phyloP scores from a whole-genome alignment of 495 filamentous ascomycete species.

The Cercophora scortea region DNA sequence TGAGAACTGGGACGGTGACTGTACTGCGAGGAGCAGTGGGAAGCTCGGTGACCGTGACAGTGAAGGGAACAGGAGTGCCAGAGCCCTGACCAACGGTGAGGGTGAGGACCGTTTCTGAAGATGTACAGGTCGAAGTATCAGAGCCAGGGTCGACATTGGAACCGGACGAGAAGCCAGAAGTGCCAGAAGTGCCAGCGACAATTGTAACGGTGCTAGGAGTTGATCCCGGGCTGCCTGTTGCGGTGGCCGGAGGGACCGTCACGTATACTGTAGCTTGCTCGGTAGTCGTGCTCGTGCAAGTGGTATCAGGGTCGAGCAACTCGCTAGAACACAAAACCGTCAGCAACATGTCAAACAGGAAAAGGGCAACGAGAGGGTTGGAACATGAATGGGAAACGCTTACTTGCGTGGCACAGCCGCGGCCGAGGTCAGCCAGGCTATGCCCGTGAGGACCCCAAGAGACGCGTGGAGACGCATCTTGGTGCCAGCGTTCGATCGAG shows the following conservation, averaged over 20 bases:
- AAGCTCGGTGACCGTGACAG: constrained; percentile 9
- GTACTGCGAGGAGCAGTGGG: constrained; percentile 1
- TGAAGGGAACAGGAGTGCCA: constrained; percentile 2
- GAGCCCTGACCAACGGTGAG: not conserved
- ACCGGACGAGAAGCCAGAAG: not conserved
- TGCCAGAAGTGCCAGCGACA: not conserved
- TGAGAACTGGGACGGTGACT: constrained; percentile 15
- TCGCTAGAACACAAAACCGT: constrained; percentile 2
- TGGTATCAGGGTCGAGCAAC: constrained; percentile 5
- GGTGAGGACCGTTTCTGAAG: not conserved
- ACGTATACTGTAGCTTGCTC: constrained; percentile 27
- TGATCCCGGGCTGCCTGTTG: constrained; percentile 3
- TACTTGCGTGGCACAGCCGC: constrained; percentile 17
- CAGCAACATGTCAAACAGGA: not conserved
- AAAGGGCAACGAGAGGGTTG: not conserved
- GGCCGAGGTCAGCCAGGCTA: constrained; percentile 13
- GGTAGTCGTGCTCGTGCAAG: constrained; percentile 14
- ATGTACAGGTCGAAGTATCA: constrained; percentile 6
- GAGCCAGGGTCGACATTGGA: constrained; percentile 9
- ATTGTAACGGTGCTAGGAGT: constrained; percentile 20
- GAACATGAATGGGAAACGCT: not conserved
- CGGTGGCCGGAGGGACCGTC: constrained; percentile 17
- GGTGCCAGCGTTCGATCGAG: not conserved
- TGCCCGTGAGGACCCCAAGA: constrained; percentile 11
- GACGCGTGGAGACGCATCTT: constrained; percentile 21